Evolutionary conservation across 495 filamentous ascomycete species (phyloP).

Genomic region (Penicillium canariense): DNA sequence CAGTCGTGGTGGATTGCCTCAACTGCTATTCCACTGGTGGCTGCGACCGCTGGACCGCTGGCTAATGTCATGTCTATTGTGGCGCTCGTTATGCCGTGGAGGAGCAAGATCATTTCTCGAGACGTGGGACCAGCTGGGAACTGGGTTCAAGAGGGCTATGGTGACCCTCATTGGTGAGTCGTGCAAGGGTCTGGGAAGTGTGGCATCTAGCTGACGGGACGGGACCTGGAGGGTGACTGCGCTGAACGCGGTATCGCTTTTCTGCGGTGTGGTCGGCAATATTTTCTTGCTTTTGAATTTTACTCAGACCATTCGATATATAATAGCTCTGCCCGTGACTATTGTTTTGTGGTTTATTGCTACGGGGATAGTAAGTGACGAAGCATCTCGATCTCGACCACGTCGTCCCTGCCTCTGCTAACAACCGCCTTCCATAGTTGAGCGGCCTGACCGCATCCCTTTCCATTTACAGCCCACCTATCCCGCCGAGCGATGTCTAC

Average conservation of each 20-base stretch:
- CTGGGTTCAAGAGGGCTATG: slow-evolving; percentile 38
- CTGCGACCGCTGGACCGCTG: slow-evolving; percentile 68
- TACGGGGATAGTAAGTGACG: slow-evolving; percentile 56
- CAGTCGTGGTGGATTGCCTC: slow-evolving; percentile 77
- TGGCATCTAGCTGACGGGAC: neutral
- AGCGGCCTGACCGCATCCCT: slow-evolving; percentile 59
- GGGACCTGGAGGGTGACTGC: slow-evolving; percentile 39
- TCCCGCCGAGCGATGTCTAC: slow-evolving; percentile 56
- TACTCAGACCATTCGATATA: slow-evolving; percentile 74
- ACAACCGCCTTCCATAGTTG: slow-evolving; percentile 43
- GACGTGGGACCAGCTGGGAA: slow-evolving; percentile 31
- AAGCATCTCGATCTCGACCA: neutral
- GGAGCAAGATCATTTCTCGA: slow-evolving; percentile 40
- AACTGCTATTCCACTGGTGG: slow-evolving; percentile 70
- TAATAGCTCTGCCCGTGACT: slow-evolving; percentile 65
- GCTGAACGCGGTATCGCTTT: slow-evolving; percentile 65
- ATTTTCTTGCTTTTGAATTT: slow-evolving; percentile 80
- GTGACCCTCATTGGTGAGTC: slow-evolving; percentile 53
- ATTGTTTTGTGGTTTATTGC: slow-evolving; percentile 69
- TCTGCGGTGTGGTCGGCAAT: slow-evolving; percentile 66
- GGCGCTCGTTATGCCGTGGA: slow-evolving; percentile 67
- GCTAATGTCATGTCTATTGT: slow-evolving; percentile 78
- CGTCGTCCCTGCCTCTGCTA: too few species aligned
- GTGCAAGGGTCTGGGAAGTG: neutral
- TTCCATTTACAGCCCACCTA: slow-evolving; percentile 58